Percentiles rank a stretch among this genome's conserved stretches.
phyloP scores from a whole-genome alignment of 2,329 filamentous ascomycete species.

The Cryphonectria nitschkei region DNA sequence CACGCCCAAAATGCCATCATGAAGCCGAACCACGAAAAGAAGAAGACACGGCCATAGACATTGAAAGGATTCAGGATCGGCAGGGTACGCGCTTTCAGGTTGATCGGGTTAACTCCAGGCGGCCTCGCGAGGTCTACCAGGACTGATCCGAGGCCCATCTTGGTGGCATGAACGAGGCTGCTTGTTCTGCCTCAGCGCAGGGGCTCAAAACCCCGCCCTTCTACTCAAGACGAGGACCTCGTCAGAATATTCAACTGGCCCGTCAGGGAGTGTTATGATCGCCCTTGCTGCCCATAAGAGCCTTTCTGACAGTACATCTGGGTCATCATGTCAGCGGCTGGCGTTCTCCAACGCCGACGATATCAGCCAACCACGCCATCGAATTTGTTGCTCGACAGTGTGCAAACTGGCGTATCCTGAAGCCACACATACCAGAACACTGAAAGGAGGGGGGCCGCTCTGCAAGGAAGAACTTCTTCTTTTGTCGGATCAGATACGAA shows the following conservation, averaged over 20 bases:
- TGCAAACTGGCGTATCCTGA: not conserved
- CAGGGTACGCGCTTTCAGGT: slow-evolving; percentile 78
- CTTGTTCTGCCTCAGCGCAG: not conserved
- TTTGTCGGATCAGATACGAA: not conserved
- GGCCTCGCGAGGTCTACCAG: slow-evolving; percentile 50
- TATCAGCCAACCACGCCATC: not conserved
- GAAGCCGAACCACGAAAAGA: slow-evolving; percentile 87
- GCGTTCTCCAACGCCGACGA: too few species aligned
- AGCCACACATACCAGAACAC: not conserved
- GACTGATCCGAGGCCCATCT: slow-evolving; percentile 40
- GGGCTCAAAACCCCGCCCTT: not conserved
- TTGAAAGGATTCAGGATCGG: slow-evolving; percentile 79
- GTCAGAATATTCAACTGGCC: not conserved
- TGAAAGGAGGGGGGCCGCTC: not conserved
- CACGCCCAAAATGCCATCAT: slow-evolving; percentile 89
- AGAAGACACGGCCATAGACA: slow-evolving; percentile 83
- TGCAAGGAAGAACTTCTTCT: too few species aligned
- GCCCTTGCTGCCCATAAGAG: not conserved
- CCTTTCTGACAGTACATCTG: not conserved
- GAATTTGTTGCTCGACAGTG: not conserved
- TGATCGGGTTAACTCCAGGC: slow-evolving; percentile 82
- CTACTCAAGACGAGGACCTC: not conserved
- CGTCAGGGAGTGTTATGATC: not conserved
- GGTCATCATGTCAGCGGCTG: too few species aligned
- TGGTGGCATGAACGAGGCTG: slow-evolving; percentile 3